Base-by-base conservation (phyloP, 2,329 filamentous ascomycete genomes). In the Aspergillus sp. region DNA sequence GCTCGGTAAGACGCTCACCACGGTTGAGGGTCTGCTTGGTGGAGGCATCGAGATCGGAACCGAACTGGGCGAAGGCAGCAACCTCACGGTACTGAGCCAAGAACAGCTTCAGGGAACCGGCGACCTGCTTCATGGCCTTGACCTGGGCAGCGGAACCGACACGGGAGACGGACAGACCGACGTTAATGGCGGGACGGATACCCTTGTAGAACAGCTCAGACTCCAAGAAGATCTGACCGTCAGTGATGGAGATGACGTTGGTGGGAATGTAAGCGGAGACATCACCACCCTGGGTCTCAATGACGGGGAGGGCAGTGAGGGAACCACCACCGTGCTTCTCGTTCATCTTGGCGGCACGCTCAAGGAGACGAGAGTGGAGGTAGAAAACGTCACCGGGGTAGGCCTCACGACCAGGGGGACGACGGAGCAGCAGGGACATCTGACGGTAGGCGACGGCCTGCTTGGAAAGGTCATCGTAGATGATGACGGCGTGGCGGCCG, bases 121-220 rank as follows among this genome's bases (percentile, higher is more conserved):
- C 95, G 75, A 99, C 95, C 87, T 99, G 95, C 89, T 99, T 99
- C 95, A 99, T 99, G 84, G 95, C 93, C 91, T 98, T 99, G 82
- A 98, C 88, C 88, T 99, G 95, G 79, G 95, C 95, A 80, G 95
- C 92, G 77, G 95, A 99, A 81, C 95, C 95, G 89, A 99, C 95
- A 91, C 95, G 95, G 73, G 95, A 99, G 74, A 99, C 95, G 76
- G 95, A 99, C 74, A 99, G 91, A 95, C 95, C 95, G 90, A 99
- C 95, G 88, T 99, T 99, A 83, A 99, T 99, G 84, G 95, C 95
- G 75, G 95, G 95, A 78, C 95, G 94, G 83, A 99, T 84, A 96
- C 95, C 95, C 91, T 99, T 99, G 92, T 97, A 98, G 90, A 98
- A 99, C 69, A 98, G 87, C 83, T 99, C 95, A 71, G 94, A 83